These are phyloP conservation scores for Marvania coccoides DNA, from an alignment of 139 green algal species.

Conservation along the genomic window DNA sequence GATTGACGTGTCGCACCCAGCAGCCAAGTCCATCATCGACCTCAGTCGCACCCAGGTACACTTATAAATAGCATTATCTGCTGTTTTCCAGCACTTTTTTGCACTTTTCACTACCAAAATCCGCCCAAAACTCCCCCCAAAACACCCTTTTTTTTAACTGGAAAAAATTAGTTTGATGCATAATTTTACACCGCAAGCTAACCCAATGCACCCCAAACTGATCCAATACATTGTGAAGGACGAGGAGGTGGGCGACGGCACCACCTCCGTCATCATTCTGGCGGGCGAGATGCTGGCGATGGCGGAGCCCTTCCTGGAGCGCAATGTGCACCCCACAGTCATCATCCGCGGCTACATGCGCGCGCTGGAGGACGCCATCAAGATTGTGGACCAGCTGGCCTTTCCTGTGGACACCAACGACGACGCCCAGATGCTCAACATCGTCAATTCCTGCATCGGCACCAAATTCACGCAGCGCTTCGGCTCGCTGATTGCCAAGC, in stretches of 20 bases:
- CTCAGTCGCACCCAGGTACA: conserved; percentile 92
- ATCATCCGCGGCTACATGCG: conserved; percentile 80
- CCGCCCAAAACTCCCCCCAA: too few species aligned
- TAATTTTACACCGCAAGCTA: too few species aligned
- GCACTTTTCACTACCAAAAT: too few species aligned
- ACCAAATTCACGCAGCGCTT: conserved; percentile 98
- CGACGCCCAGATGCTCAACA: conserved; percentile 86
- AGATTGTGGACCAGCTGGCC: conserved; percentile 74
- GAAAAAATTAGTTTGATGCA: too few species aligned
- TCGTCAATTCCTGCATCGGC: conserved; percentile 91
- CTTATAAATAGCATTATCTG: too few species aligned
- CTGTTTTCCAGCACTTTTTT: too few species aligned
- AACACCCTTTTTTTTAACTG: too few species aligned
- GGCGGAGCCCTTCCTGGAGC: conserved; percentile 89
- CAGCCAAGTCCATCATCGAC: conserved; percentile 99
- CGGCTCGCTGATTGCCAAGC: conserved; percentile 86
- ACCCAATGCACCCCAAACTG: too few species aligned
- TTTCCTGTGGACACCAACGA: conserved; percentile 88
- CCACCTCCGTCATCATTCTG: conserved; percentile 98
- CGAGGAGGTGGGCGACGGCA: conserved; percentile 94
- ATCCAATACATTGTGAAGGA: too few species aligned
- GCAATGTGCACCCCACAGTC: conserved; percentile 94
- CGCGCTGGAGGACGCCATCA: conserved; percentile 81
- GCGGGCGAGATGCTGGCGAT: conserved; percentile 91
- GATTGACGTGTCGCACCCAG: conserved; percentile 95